Conservation (phyloP, 2,329 filamentous ascomycete genomes). For the Pseudogymnoascus sp. region DNA sequence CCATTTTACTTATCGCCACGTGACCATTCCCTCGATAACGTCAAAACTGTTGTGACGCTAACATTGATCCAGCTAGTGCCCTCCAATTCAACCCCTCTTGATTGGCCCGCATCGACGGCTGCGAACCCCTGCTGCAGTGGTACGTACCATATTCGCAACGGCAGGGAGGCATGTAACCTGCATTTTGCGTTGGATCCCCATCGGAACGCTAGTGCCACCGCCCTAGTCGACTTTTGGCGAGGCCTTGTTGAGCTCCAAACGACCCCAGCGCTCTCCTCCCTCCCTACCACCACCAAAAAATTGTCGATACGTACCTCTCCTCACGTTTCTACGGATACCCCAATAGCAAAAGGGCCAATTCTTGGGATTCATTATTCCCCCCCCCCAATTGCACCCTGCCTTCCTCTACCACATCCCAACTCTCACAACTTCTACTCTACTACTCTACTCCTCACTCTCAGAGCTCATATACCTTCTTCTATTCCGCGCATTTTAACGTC, state of each 20-base stretch:
- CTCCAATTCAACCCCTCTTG: too few relatives aligned
- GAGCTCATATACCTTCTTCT: constrained; percentile 4
- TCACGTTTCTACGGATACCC: neutral
- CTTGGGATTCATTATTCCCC: neutral
- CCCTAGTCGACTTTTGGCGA: neutral
- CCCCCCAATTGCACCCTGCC: neutral
- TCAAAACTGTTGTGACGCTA: constrained; percentile 7
- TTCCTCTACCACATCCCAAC: neutral
- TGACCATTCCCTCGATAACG: neutral
- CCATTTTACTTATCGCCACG: neutral
- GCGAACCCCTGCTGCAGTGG: neutral
- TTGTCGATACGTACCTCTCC: neutral
- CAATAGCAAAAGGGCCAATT: neutral
- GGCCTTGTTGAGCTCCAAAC: constrained; percentile 6
- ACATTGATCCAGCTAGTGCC: neutral
- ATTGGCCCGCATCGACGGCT: constrained; percentile 1
- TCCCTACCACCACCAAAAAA: neutral
- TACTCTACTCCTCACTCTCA: neutral
- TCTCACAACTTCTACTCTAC: neutral
- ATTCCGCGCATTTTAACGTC: neutral
- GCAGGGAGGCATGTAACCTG: neutral
- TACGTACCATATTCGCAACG: neutral
- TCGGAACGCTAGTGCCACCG: neutral
- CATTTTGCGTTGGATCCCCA: constrained; percentile 9
- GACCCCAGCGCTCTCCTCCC: too few relatives aligned